Percentiles rank a stretch among this genome's conserved stretches.
These are phyloP conservation scores for Yamadazyma dendronema DNA, from an alignment of 1,139 yeast species.

Conservation along the genomic window DNA sequence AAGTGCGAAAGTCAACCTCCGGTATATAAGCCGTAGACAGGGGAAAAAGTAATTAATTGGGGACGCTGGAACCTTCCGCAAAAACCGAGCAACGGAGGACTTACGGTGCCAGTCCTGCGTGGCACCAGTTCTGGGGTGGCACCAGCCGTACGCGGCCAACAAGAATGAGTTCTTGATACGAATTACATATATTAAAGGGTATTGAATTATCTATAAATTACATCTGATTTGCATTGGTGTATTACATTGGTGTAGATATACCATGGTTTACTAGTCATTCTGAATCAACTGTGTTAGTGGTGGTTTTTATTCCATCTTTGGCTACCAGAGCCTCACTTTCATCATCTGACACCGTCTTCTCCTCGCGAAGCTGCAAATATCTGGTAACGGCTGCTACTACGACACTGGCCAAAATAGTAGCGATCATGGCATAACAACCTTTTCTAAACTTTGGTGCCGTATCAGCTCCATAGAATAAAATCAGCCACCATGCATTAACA, in stretches of 20 bases:
- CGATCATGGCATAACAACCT: slow-evolving; percentile 58
- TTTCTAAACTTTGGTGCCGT: slow-evolving; percentile 49
- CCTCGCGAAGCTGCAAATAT: slow-evolving; percentile 28
- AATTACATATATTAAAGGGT: too few species aligned
- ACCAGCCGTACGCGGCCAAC: too few species aligned
- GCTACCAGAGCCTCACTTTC: slow-evolving; percentile 7
- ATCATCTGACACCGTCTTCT: slow-evolving; percentile 10
- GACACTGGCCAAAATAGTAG: slow-evolving; percentile 38
- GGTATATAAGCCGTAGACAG: neutral
- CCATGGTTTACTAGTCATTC: too few species aligned
- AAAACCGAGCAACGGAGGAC: too few species aligned
- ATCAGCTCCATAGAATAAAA: slow-evolving; percentile 49
- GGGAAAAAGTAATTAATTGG: neutral
- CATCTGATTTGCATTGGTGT: too few species aligned
- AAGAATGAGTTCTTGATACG: too few species aligned
- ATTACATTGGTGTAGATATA: too few species aligned
- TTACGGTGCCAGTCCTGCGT: too few species aligned
- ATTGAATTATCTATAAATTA: too few species aligned
- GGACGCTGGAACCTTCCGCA: too few species aligned
- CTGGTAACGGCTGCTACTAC: slow-evolving; percentile 22
- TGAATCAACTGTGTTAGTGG: neutral
- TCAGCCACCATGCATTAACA: slow-evolving; percentile 64
- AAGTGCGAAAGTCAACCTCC: neutral
- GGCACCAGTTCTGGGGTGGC: too few species aligned
- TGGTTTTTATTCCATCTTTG: slow-evolving; percentile 3